A percentile compares a stretch with the other conserved stretches of the same genome.
Conservation (phyloP, 768 basidiomycete species). For the Scleroderma citrinum region DNA sequence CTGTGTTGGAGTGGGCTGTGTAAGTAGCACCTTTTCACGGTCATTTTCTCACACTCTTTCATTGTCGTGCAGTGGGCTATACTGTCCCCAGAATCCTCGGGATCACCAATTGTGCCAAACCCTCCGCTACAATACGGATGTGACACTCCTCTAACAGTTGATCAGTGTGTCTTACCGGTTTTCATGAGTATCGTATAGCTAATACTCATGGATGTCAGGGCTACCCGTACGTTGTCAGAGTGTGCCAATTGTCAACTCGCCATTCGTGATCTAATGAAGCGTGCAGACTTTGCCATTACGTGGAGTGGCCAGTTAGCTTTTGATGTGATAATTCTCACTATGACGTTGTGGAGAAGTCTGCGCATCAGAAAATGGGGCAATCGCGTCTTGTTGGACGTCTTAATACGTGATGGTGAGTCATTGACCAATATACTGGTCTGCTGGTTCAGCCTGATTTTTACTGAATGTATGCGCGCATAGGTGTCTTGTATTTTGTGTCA, state of each 20-base stretch:
- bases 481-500: constrained; percentile 1
- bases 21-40: background rate
- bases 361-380: background rate
- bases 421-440: background rate
- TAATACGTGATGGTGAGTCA: constrained; percentile 1
- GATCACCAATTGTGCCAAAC: background rate
- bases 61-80: constrained; percentile 8
- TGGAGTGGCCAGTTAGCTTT: constrained; percentile 10
- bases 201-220: constrained; percentile 1
- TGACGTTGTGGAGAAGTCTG: constrained; percentile 7
- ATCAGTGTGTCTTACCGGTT: constrained; percentile 5
- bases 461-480: background rate
- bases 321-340: constrained; percentile 10
- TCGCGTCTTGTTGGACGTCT: background rate
- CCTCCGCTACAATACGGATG: background rate
- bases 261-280: background rate
- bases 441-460: background rate
- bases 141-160: background rate
- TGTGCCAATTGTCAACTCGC: background rate
- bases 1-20: constrained; percentile 2
- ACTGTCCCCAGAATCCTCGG: background rate
- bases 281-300: background rate
- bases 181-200: background rate
- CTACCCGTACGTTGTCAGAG: constrained; percentile 6
- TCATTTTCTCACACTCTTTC: background rate